These are phyloP conservation scores for Ascobolus immersus DNA, from an alignment of 495 filamentous ascomycete genomes.

Conservation along the genomic window DNA sequence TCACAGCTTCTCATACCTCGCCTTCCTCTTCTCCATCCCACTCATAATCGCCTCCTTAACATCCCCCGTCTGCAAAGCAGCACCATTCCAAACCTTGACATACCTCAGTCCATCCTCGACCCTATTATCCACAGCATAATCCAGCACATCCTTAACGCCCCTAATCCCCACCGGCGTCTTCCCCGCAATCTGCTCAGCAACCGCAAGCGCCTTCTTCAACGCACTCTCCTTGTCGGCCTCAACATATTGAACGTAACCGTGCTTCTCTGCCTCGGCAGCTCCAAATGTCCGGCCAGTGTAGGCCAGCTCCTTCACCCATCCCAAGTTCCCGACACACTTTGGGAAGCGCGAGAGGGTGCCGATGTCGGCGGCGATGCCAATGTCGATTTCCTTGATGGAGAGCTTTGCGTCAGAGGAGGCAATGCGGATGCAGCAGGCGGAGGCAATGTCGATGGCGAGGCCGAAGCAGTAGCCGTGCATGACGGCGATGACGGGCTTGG, in stretches of 20 bases:
- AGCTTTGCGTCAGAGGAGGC: conserved; percentile 37
- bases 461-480: conserved; percentile 64
- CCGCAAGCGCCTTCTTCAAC: conserved; percentile 33
- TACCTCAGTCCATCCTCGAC: conserved; percentile 62
- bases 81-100: conserved; percentile 66
- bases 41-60: conserved; percentile 44
- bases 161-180: conserved; percentile 86
- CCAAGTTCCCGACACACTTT: conserved; percentile 47
- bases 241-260: conserved; percentile 68
- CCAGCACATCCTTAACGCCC: conserved; percentile 80
- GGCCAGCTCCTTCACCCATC: conserved; percentile 82
- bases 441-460: conserved; percentile 60
- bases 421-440: conserved; percentile 56
- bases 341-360: conserved; percentile 69
- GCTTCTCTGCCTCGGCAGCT: conserved; percentile 50
- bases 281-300: conserved; percentile 53
- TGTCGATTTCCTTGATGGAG: conserved; percentile 82
- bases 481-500: conserved; percentile 60
- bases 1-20: conserved; percentile 68
- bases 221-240: conserved; percentile 36
- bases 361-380: conserved; percentile 80
- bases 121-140: conserved; percentile 54
- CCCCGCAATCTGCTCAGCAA: conserved; percentile 39
- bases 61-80: conserved; percentile 59
- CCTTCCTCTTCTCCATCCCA: conserved; percentile 52